Base-by-base conservation (phyloP, 2,329 filamentous ascomycete species). In the Xylariaceae sp. region DNA sequence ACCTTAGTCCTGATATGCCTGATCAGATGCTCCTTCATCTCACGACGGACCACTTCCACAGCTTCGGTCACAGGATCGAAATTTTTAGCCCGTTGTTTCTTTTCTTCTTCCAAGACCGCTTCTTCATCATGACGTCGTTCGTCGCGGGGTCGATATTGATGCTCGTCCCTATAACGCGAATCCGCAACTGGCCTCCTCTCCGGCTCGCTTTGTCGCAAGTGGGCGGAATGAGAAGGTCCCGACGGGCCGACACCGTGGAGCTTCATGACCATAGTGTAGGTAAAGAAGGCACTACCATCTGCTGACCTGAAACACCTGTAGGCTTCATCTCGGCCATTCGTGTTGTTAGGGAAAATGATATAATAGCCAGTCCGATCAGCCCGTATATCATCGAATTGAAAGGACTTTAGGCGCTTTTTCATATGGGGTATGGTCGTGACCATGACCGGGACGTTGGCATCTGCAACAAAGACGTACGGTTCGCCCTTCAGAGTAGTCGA, bases 21-120 rank as follows among this genome's bases (percentile, higher is more conserved):
- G 60, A 98, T 86, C 37, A 99, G 78, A 71, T 96, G 95, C 70
- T 96, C 90, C 56, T 85, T 87, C 70, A 99, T 79, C 71, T 98
- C 93, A 50, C 86, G 84, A 49, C 89, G 84, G 50, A 97, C 83
- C 44, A 90, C 83, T 59, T 93, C 87, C 40, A 92, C 80, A 32
- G 95, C 93, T 69, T 96, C 93, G 47, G 81, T 77, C 3, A 93
- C 90, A n/a, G 95, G 93, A 72, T 99, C 93, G 62, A 97, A 85
- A 70, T 96, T 89, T 68, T 89, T 88, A 18, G 93, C 93, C 50
- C 93, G 82, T 65, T 93, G 89, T 68, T 86, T 88, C 77, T 95
- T 97, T 72, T 98, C 93, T 64, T 95, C 89, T 69, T 97, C 92
- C 7, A 93, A 70, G 69, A 97, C 93, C 47, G 87, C 83, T 60